Evolutionary conservation across 2,329 filamentous ascomycete species (phyloP), one percentile per base, ranked within the genome.

Genomic region (Nemania sp.): DNA sequence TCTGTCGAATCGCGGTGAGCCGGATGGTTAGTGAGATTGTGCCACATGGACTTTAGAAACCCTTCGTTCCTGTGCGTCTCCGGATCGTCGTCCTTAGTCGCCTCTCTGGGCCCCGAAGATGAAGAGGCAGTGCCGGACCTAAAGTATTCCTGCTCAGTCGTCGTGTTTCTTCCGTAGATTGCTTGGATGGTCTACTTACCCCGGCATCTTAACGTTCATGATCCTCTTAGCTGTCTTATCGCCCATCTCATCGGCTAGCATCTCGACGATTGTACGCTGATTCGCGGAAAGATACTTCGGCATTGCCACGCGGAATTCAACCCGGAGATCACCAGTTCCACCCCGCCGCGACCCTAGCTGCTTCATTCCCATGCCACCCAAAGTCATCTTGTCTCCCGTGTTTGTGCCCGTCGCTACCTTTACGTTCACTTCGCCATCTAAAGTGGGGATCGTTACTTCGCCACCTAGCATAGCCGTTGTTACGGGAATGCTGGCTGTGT

Each of bases 271-370:
- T 0, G 93, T 97, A 62, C 96, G 88, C 83, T 99, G 94, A 82
- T 97, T 98, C 53, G 92, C 88, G 62, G 88, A 93, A 72, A 99
- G 85, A 76, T 95, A 98, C 82, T 97, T 98, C 53, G 96, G 96
- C 93, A 98, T 97, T 62, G 88, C 84, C 53, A 99, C 93, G 79
- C 93, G 93, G 87, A 97, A 99, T 79, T 99, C 95, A 6, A 99
- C 94, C 78, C 89, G 91, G 68, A 99, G 82, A 77, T 99, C 96
- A 71, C 96, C 96, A 32, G 86, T 88, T 45, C 86, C 87, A 35
- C 86, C 88, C 64, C 90, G 87, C 55, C 93, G 87, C 20, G 87
- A 85, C 69, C 88, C 86, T 11, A 99, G 85, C 75, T 92, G 92
- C 82, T 92, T 94, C 95, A 99, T 98, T 67, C 96, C 96, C 92